A percentile compares a stretch with the other conserved stretches of the same genome.
phyloP scores from a whole-genome alignment of 2,329 filamentous ascomycete genomes.

The Lachnellula subtilissima region DNA sequence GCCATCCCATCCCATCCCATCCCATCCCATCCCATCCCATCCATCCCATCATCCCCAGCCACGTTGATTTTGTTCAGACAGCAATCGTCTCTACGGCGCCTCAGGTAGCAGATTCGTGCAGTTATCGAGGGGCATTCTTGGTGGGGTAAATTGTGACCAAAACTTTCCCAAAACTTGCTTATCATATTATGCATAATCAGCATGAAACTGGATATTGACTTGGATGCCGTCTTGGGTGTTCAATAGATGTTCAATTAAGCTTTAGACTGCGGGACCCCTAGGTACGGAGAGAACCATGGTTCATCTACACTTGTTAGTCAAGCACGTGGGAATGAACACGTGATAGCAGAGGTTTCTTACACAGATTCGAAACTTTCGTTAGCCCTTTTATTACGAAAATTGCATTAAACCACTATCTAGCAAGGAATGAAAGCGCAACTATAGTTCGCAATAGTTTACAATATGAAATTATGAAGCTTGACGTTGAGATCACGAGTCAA shows the following conservation, averaged over 20 bases:
- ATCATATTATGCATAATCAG: conserved; percentile 9
- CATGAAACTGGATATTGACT: conserved; percentile 10
- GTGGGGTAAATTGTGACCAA: conserved; percentile 18
- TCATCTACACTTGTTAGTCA: background rate
- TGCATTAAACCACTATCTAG: too few species aligned
- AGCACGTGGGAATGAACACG: background rate
- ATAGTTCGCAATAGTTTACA: too few species aligned
- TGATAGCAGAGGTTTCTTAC: background rate
- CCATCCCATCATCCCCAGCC: conserved; percentile 4
- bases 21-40: background rate
- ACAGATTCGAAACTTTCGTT: too few species aligned
- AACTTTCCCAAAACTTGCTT: background rate
- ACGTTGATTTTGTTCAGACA: conserved; percentile 9
- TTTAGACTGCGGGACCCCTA: background rate
- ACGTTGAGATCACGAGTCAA: background rate
- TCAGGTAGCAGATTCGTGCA: conserved; percentile 10
- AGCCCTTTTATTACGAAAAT: too few species aligned
- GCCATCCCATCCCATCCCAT: background rate
- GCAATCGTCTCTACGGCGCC: conserved; percentile 17
- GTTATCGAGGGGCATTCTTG: conserved; percentile 21
- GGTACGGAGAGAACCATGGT: background rate
- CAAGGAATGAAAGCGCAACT: too few species aligned
- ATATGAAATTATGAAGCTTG: too few species aligned
- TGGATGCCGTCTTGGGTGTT: background rate
- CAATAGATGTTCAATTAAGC: conserved; percentile 16